Conservation (phyloP, 1,284 basidiomycete genomes). For the Fistulina hepatica region DNA sequence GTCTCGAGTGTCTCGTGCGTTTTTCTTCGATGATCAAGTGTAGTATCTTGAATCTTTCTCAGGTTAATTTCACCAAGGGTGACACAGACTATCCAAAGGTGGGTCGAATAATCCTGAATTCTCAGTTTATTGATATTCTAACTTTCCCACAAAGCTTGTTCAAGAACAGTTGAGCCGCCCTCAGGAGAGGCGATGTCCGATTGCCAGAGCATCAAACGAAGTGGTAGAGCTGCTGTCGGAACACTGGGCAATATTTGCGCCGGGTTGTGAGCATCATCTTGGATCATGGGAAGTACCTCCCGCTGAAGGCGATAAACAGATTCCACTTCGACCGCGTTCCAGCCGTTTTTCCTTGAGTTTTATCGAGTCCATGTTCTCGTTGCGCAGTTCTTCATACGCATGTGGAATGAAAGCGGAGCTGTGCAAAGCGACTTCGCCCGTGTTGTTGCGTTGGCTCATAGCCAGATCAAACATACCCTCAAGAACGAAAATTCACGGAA, state of each 20-base stretch:
- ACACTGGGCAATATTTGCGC: conserved; percentile 75
- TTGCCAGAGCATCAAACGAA: conserved; percentile 80
- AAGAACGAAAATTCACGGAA: conserved; percentile 66
- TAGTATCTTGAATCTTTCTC: conserved; percentile 8
- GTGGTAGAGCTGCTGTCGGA: conserved; percentile 83
- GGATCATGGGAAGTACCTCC: conserved; percentile 1
- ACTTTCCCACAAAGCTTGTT: conserved; percentile 38
- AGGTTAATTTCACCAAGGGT: conserved; percentile 61
- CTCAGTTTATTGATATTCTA: neutral
- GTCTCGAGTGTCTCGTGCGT: conserved; percentile 75
- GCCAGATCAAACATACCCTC: conserved; percentile 70
- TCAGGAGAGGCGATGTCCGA: conserved; percentile 70
- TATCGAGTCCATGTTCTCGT: conserved; percentile 75
- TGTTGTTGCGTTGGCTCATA: conserved; percentile 72
- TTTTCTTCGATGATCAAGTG: neutral
- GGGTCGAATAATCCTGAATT: conserved; percentile 7
- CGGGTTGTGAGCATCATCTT: conserved; percentile 47
- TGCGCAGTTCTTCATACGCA: conserved; percentile 82
- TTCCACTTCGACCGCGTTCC: conserved; percentile 74
- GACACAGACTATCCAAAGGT: conserved; percentile 82
- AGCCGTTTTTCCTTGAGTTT: conserved; percentile 87
- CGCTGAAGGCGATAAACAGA: conserved; percentile 30
- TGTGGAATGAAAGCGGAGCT: conserved; percentile 93
- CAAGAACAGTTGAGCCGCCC: conserved; percentile 79
- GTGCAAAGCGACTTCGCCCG: conserved; percentile 71